phyloP scores from a whole-genome alignment of 1,284 basidiomycete species.

The Ganoderma lingzhi region DNA sequence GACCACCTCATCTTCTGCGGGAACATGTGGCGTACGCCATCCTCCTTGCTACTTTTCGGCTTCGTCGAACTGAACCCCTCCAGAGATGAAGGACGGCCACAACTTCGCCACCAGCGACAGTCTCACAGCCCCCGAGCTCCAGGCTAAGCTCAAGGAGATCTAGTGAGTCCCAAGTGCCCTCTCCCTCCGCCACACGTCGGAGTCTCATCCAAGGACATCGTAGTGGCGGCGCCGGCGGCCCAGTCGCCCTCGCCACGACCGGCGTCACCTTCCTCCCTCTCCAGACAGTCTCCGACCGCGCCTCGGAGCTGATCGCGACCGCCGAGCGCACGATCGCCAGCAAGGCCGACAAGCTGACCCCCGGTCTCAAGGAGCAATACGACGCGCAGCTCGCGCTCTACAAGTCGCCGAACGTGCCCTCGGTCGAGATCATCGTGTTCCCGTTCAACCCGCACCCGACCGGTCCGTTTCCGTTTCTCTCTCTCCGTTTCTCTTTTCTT shows the following conservation, averaged over 20 bases:
- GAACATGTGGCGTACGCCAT: constrained; percentile 12
- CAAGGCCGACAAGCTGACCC: constrained; percentile 11
- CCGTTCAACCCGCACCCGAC: constrained; percentile 20
- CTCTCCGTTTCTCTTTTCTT: too few species aligned
- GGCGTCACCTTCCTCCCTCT: constrained; percentile 23
- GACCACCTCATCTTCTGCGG: constrained; percentile 43
- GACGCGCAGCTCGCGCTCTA: constrained; percentile 24
- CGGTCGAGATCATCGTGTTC: constrained; percentile 17
- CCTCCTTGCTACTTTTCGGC: background rate
- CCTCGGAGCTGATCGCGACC: constrained; percentile 11
- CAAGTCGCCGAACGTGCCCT: constrained; percentile 22
- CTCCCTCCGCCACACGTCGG: background rate
- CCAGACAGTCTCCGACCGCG: constrained; percentile 15
- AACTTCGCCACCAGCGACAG: constrained; percentile 38
- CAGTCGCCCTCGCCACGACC: constrained; percentile 18
- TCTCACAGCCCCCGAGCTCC: constrained; percentile 34
- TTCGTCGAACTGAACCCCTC: background rate
- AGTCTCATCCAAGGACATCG: background rate
- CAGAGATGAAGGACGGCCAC: constrained; percentile 37
- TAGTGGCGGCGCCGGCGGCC: constrained; percentile 15
- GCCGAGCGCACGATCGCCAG: constrained; percentile 11
- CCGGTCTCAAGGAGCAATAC: constrained; percentile 29
- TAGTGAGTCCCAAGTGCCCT: constrained; percentile 33
- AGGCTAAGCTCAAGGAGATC: constrained; percentile 27
- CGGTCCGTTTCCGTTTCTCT: constrained; percentile 12